Base-by-base conservation (phyloP, 140 eudicot genomes). In the Ambrosia hybrid region DNA sequence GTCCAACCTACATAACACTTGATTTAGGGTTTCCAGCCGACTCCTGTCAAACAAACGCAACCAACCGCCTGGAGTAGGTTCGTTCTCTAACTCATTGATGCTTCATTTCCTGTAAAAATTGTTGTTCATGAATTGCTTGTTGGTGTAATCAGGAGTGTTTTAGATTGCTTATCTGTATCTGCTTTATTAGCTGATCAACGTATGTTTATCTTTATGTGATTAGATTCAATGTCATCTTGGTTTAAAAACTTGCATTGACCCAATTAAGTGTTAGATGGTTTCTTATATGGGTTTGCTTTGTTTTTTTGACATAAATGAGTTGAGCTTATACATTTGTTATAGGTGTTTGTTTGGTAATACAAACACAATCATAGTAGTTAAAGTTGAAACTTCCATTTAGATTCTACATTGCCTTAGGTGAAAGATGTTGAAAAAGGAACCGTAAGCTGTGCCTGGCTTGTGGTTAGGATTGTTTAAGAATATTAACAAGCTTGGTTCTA, bases 1-100 rank as follows among this genome's bases (percentile, higher is more conserved):
- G 6, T 3, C 11, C 57, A 39, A 57, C 45, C 6, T 39, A 12
- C 53, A 70, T 69, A 55, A 38, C 3, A 21, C 13, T 57, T 71
- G 41, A 71, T 11, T 21, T 71, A 71, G 75, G 75, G 75, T 57
- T 71, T 26, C 14, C 63, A 57, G 55, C 61, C 53, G 49, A 61
- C 75, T 9, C 6, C 65, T 1, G 65, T 16, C n/a, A 34, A 56
- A 2, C 65, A 21, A 21, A 21, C 26, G 12, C 49, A 3, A 5
- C 67, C 15, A 51, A 21, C 26, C 26, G 26, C 26, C 30, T 3
- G 57, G 45, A 21, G 75, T 1, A 6, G 73, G 74, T 70, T 34
- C 5, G 53, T 70, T 4, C 37, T 55, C 34, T 53, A 16, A 37
- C 12, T 34, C 15, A 59, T 58, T 30, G 9, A 26, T 10, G 41